phyloP scores from a whole-genome alignment of 2,329 filamentous ascomycete species.

The Aspergillus sp. region DNA sequence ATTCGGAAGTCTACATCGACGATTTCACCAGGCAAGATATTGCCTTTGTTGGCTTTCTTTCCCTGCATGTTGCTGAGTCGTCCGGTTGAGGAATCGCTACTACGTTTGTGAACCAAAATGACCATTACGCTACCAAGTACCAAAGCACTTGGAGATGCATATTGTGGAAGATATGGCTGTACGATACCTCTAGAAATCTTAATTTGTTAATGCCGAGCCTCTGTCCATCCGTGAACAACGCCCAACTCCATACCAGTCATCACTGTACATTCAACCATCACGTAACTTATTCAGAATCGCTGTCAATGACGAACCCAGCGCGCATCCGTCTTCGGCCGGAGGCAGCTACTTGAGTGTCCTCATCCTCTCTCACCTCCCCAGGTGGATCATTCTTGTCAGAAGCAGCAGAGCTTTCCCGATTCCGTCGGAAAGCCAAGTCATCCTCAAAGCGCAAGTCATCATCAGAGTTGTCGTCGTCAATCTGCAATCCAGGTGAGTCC shows the following conservation, averaged over 20 bases:
- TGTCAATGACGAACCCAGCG: slow-evolving; percentile 42
- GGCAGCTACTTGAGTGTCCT: slow-evolving; percentile 27
- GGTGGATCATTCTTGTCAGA: not conserved
- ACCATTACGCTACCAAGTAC: no score
- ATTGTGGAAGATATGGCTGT: no score
- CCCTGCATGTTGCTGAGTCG: no score
- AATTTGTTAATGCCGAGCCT: not conserved
- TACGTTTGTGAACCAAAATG: no score
- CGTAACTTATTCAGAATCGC: slow-evolving; percentile 39
- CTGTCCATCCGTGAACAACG: slow-evolving; percentile 2
- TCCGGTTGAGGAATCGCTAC: no score
- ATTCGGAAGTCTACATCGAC: not conserved
- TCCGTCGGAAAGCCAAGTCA: slow-evolving; percentile 30
- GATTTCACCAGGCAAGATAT: no score
- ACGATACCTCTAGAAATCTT: no score
- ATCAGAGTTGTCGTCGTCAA: slow-evolving; percentile 19
- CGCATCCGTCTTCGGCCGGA: slow-evolving; percentile 34
- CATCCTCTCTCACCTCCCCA: slow-evolving; percentile 26
- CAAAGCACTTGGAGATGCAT: no score
- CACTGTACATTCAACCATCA: slow-evolving; percentile 8
- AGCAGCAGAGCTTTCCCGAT: slow-evolving; percentile 13
- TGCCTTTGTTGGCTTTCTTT: no score
- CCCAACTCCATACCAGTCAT: slow-evolving; percentile 28
- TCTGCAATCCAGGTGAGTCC: slow-evolving; percentile 16
- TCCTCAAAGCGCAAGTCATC: slow-evolving; percentile 35